A percentile compares a stretch with the other conserved stretches of the same genome.
Evolutionary conservation across 2,329 filamentous ascomycete species (phyloP).

Genomic region (Neofusicoccum cordaticola): DNA sequence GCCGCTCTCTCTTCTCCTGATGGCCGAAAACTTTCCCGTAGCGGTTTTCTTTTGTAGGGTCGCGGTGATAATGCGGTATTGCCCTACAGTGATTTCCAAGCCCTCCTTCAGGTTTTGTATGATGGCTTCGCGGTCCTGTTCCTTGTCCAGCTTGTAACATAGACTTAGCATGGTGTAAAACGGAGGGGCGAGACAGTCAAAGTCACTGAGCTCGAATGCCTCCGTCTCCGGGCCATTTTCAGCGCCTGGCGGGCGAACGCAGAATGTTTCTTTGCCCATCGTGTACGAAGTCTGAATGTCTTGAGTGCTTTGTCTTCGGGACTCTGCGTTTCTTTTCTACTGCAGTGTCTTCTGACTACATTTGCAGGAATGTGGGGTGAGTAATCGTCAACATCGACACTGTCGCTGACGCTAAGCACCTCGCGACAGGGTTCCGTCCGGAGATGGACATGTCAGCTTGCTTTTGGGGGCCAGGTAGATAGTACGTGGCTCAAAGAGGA

Average conservation of each 20-base stretch:
- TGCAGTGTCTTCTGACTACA: too few species aligned
- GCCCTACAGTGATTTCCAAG: slow-evolving; percentile 20
- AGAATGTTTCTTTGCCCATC: background rate
- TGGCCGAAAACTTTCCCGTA: slow-evolving; percentile 21
- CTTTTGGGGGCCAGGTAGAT: too few species aligned
- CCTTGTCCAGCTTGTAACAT: slow-evolving; percentile 23
- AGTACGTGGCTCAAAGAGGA: too few species aligned
- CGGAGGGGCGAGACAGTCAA: background rate
- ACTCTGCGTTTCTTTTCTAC: too few species aligned
- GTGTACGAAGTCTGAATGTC: background rate
- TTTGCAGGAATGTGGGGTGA: too few species aligned
- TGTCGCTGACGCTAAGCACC: too few species aligned
- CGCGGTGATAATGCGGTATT: slow-evolving; percentile 21
- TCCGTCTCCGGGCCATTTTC: background rate
- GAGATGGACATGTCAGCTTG: too few species aligned
- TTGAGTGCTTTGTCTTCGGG: too few species aligned
- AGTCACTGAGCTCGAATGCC: background rate
- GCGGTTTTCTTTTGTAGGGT: slow-evolving; percentile 18
- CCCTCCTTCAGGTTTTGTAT: slow-evolving; percentile 19
- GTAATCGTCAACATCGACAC: too few species aligned
- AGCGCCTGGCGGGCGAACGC: background rate
- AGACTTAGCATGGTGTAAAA: background rate
- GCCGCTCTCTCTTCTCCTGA: slow-evolving; percentile 18
- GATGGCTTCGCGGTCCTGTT: slow-evolving; percentile 14
- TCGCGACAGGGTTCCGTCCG: too few species aligned